Evolutionary conservation across 805 yeast genomes (phyloP), one percentile per base, ranked within the genome.

Genomic region (Saturnispora kantuleensis): DNA sequence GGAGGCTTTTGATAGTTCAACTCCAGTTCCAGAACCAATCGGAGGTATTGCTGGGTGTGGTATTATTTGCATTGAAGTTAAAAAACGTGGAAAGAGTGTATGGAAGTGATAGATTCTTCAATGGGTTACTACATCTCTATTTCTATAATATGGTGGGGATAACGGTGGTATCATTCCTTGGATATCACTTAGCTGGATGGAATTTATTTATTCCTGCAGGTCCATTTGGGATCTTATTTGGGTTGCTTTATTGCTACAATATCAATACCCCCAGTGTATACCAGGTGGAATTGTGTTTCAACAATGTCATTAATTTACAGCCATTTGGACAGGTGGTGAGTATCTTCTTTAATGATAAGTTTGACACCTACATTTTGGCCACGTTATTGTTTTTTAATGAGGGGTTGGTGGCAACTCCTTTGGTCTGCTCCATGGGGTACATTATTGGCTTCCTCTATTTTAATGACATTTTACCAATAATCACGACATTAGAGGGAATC

Each of bases 1-100:
- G 81, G 74, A 61, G 85, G 42, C 55, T 75, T 8, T 38, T 68
- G 7, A 56, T 70, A 6, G 71, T 67, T 51, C 85, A 77, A 54
- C 26, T 74, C 10, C 64, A 74, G n/a, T 74, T 75, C 41, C 65
- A 74, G 37, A 78, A 76, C 54, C 84, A 78, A 55, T 70, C 81
- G 5, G 84, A 80, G 57, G 75, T 70, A 47, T 46, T 74, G 16
- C 50, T 77, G 3, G 55, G 69, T 2, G 55, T 70, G 10, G 57
- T 74, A 11, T 53, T 79, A 34, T 56, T 76, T 9, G 65, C 69
- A 68, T 67, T 75, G 46, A 72, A 73, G 41, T 70, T 71, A 52
- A 76, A 79, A 56, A 70, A 68, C 35, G 50, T 80, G 42, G 87
- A 80, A 59, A 57, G 85, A 41, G 59, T 74, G 40, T 70, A 70